These are phyloP conservation scores for Fusarium sp. DNA, from an alignment of 2,329 filamentous ascomycete genomes.

Conservation along the genomic window DNA sequence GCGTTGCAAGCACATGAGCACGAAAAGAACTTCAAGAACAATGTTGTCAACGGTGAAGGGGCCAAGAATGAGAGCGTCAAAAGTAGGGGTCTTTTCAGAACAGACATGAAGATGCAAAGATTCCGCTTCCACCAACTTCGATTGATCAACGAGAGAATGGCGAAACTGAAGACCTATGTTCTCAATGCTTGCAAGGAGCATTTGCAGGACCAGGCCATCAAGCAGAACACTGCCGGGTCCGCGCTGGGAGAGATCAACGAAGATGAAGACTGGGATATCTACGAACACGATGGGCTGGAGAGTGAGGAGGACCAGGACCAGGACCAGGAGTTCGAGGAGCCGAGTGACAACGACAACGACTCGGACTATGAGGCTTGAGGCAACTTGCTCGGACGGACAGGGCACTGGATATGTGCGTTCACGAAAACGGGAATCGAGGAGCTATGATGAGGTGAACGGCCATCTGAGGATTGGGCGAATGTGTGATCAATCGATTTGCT, in stretches of 20 bases:
- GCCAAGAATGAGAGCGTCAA: background rate
- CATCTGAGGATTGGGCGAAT: background rate
- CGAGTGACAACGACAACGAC: slow-evolving; percentile 14
- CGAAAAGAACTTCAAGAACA: background rate
- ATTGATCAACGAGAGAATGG: slow-evolving; percentile 7
- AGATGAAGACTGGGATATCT: slow-evolving; percentile 3
- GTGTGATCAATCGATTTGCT: slow-evolving; percentile 6
- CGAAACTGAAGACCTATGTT: slow-evolving; percentile 12
- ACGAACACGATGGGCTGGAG: background rate
- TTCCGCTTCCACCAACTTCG: background rate
- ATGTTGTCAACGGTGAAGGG: background rate
- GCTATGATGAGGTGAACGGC: background rate
- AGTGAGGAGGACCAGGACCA: slow-evolving; percentile 7
- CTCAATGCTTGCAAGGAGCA: slow-evolving; percentile 33
- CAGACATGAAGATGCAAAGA: slow-evolving; percentile 17
- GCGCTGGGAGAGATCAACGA: background rate
- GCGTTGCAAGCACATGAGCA: slow-evolving; percentile 2
- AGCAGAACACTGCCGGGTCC: background rate
- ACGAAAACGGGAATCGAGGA: background rate
- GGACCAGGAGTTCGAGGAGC: slow-evolving; percentile 8
- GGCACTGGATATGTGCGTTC: background rate
- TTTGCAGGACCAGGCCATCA: background rate
- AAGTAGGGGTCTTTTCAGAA: slow-evolving; percentile 11
- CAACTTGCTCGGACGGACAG: background rate
- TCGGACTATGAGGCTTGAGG: slow-evolving; percentile 31